Evolutionary conservation across 306 rosid species (phyloP).

Genomic region (Rosa persica): DNA sequence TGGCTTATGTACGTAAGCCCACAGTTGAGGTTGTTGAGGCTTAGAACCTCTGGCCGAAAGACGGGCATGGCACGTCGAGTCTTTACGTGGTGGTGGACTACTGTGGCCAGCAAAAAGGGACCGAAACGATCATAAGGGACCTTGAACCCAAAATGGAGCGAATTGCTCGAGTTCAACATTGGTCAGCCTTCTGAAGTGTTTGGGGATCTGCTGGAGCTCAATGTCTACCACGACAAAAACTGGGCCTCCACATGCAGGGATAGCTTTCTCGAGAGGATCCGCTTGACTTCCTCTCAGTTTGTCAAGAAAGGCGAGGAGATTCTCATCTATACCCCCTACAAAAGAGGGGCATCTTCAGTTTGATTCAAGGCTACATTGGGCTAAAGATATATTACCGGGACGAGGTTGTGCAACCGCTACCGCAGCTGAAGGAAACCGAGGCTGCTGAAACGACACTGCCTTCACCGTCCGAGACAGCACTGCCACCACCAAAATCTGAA

Average conservation of each 20-base stretch:
- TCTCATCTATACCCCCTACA: no score
- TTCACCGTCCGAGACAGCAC: no score
- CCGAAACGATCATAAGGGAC: not conserved
- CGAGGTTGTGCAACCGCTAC: no score
- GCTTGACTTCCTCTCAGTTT: constrained; percentile 57
- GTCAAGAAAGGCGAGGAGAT: constrained; percentile 23
- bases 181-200: constrained; percentile 36
- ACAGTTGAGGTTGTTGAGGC: constrained; percentile 76
- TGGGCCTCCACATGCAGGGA: constrained; percentile 48
- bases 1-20: constrained; percentile 34
- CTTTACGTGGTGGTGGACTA: constrained; percentile 64
- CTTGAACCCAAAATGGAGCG: constrained; percentile 37
- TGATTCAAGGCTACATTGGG: not conserved
- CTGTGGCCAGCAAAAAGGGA: constrained; percentile 46
- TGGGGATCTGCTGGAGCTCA: constrained; percentile 62
- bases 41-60: constrained; percentile 66
- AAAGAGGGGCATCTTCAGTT: constrained; percentile 16
- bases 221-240: constrained; percentile 58
- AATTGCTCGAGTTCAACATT: no score
- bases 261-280: constrained; percentile 57
- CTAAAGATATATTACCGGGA: not conserved
- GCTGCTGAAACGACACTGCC: no score
- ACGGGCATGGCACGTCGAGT: constrained; percentile 78
- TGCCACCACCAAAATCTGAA: no score
- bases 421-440: no score